Base-by-base conservation (phyloP, 2,329 filamentous ascomycete genomes). In the Neonectria neomacrospora region DNA sequence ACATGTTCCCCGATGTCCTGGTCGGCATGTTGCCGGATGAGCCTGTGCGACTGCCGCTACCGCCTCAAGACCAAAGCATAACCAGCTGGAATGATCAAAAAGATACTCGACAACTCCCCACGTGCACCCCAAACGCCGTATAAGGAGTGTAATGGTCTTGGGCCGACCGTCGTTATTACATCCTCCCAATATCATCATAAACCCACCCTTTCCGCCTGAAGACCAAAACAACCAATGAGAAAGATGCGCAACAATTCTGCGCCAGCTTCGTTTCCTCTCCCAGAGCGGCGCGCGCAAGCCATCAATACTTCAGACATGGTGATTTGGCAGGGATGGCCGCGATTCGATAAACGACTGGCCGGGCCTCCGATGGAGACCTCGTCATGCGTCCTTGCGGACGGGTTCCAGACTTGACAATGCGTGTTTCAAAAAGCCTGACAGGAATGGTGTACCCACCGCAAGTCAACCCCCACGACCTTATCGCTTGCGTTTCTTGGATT, bases 401-500 rank as follows among this genome's bases (percentile, higher is more conserved):
- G 53, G 37, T 41, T 56, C 61, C 54, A 51, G 54, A 58, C 44
- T 59, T 41, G 57, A 62, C 54, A 65, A 45, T 62, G 51, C 52
- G 56, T 57, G 55, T 58, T 67, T 66, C 57, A 58, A 62, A 48
- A 54, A 63, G 48, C 41, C 22, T 47, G 39, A 50, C n/a, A 53
- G n/a, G 20, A 23, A 53, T 26, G 7, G 23, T 26, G 34, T 23
- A 42, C 34, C 39, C 12, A 26, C 32, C 18, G 30, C 39, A 39
- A n/a, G 12, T 48, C 12, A 42, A 47, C 18, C 30, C 26, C 23
- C 23, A 28, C 48, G 34, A 54, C 37, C 57, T 68, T 82, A 88
- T 79, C 86, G 81, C 80, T 88, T 89, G 64, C 86, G 84, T 80
- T 88, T 89, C 80, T 88, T 89, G 71, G 80, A 83, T 76, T 88